phyloP scores from a whole-genome alignment of 1,139 yeast species.

The Candida gigantensis region DNA sequence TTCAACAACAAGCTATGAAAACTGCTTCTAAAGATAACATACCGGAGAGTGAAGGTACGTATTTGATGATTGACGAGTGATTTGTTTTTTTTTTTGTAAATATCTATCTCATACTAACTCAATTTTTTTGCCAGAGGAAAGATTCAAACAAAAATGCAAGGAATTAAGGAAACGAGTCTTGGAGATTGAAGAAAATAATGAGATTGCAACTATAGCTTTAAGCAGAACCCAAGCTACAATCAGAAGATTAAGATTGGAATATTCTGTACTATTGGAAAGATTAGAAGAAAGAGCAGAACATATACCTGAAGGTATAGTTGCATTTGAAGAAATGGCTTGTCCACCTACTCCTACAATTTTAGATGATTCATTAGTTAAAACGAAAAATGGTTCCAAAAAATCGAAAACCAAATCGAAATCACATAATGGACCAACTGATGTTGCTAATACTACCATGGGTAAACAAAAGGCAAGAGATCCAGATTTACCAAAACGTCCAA shows the following conservation, averaged over 20 bases:
- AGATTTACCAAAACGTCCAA: constrained; percentile 82
- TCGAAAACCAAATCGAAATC: constrained; percentile 13
- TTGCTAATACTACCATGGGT: constrained; percentile 8
- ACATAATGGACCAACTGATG: constrained; percentile 9
- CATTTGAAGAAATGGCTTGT: constrained; percentile 43
- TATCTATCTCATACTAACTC: constrained; percentile 13
- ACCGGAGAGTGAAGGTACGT: constrained; percentile 48
- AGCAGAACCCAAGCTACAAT: constrained; percentile 77
- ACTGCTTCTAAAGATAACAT: constrained; percentile 29
- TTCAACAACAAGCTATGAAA: no score
- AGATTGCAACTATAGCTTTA: constrained; percentile 73
- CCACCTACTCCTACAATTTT: constrained; percentile 43
- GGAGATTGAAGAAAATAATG: constrained; percentile 80
- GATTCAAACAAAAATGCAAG: constrained; percentile 61
- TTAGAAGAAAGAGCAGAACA: constrained; percentile 59
- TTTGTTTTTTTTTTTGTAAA: no score
- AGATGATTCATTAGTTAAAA: constrained; percentile 27
- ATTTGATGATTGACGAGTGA: no score
- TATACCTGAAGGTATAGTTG: constrained; percentile 33
- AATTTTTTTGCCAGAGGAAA: constrained; percentile 31
- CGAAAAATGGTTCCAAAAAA: constrained; percentile 24
- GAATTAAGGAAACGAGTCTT: constrained; percentile 72
- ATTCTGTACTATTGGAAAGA: constrained; percentile 75
- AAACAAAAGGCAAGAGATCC: constrained; percentile 63
- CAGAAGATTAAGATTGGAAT: constrained; percentile 78